Evolutionary conservation across 1,284 basidiomycete species (phyloP), one percentile per base, ranked within the genome.

Genomic region (Leccinum pachyderme): DNA sequence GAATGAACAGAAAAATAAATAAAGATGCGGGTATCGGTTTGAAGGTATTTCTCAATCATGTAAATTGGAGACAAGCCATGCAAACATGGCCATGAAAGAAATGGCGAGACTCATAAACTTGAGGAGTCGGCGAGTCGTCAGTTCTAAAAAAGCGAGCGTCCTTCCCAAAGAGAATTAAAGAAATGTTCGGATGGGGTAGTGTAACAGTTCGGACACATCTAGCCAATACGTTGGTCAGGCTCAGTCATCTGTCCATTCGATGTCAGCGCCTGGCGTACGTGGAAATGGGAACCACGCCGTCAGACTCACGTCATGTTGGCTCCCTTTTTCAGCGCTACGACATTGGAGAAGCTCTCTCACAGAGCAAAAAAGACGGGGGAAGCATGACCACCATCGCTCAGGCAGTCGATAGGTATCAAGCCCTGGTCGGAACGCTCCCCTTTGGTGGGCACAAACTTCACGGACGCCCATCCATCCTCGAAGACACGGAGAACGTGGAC

Each of bases 391-490:
- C 68, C 62, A 31, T 74, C 73, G 27, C 81, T 71, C 61, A 87
- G 70, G 63, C 84, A 87, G 61, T 86, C 83, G 28, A 86, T 72
- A 3, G 86, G 86, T 45, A 87, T 84, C 41, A 80, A 61, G 2
- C 78, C 78, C 39, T 60, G 52, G 15, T 61, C 56, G 27, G 35
- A 52, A 51, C 31, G 35, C 11, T 33, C 53, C 7, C n/a, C n/a
- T 7, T 24, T 31, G 2, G 32, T 6, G 7, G 7, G 54, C 49
- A 63, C 59, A 43, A 75, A 59, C 60, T 76, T 79, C 15, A 83
- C 77, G 53, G 78, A 63, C 1, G 76, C 76, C 87, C 87, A 89
- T 0, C 86, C 87, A 63, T 89, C 87, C 59, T 86, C 82, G 65
- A 81, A 89, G 12, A 78, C 63, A 47, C 73, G 72, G 18, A 85